Evolutionary conservation across 495 filamentous ascomycete species (phyloP).

Genomic region (Copromyces sp.): DNA sequence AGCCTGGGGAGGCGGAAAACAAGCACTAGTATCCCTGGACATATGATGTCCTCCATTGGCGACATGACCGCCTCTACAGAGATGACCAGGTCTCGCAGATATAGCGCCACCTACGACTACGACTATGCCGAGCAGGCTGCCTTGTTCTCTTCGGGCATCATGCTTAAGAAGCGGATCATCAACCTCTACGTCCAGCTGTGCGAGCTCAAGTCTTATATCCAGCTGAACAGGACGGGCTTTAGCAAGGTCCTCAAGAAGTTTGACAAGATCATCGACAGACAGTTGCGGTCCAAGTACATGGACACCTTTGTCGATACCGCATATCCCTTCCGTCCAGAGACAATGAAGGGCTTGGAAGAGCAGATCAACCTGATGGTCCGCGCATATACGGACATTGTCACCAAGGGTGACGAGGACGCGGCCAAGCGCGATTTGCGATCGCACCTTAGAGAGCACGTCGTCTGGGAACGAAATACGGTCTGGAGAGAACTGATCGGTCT

Average conservation of each 20-base stretch:
- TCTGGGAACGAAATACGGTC: constrained; percentile 98
- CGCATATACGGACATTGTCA: constrained; percentile 71
- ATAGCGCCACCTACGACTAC: constrained; percentile 57
- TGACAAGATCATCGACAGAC: constrained; percentile 86
- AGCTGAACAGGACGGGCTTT: constrained; percentile 95
- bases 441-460: constrained; percentile 91
- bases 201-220: constrained; percentile 89
- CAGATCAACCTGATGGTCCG: constrained; percentile 63
- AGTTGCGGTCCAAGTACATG: constrained; percentile 66
- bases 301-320: constrained; percentile 57
- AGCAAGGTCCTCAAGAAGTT: constrained; percentile 96
- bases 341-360: constrained; percentile 57
- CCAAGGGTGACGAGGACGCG: constrained; percentile 59
- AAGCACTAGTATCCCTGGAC: constrained; percentile 9
- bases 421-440: constrained; percentile 80
- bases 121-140: constrained; percentile 65
- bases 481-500: constrained; percentile 99
- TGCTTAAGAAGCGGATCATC: constrained; percentile 81
- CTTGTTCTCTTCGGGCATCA: constrained; percentile 71
- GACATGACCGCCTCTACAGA: constrained; percentile 48
- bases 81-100: constrained; percentile 39
- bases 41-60: constrained; percentile 32
- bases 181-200: constrained; percentile 87
- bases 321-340: constrained; percentile 64
- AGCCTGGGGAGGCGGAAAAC: constrained; percentile 28